A percentile compares a stretch with the other conserved stretches of the same genome.
phyloP scores from a whole-genome alignment of 2,329 filamentous ascomycete genomes.

The Sarocladium kiliense region DNA sequence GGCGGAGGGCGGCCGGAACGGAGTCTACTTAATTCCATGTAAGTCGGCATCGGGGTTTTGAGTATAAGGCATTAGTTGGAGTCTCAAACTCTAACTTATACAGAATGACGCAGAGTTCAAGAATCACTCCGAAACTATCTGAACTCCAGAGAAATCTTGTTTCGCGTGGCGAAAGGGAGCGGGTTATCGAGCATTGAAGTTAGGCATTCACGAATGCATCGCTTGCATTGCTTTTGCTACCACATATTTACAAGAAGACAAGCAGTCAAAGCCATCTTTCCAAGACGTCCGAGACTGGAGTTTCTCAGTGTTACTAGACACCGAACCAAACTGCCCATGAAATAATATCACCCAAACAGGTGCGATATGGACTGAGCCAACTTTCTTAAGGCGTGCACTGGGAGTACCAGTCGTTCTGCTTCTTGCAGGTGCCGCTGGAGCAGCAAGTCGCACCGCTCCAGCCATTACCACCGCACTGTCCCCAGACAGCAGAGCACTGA shows the following conservation, averaged over 20 bases:
- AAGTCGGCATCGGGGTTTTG: background rate
- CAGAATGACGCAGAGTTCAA: too few species aligned
- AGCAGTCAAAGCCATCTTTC: background rate
- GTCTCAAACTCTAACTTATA: background rate
- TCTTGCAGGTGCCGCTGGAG: constrained; percentile 15
- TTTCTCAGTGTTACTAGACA: background rate
- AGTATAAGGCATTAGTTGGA: background rate
- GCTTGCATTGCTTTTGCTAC: background rate
- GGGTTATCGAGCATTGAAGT: too few species aligned
- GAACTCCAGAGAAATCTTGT: too few species aligned
- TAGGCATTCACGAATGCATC: background rate
- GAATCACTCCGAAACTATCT: too few species aligned
- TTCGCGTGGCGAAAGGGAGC: too few species aligned
- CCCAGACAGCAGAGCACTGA: constrained; percentile 9
- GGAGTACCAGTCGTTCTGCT: constrained; percentile 16
- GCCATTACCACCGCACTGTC: constrained; percentile 15
- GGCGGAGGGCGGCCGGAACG: background rate
- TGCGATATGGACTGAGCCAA: too few species aligned
- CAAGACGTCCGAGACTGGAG: background rate
- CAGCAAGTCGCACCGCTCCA: constrained; percentile 16
- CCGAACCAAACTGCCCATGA: too few species aligned
- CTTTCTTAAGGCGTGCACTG: too few species aligned
- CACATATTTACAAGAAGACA: background rate
- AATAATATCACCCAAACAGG: too few species aligned
- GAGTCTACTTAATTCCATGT: background rate